A percentile compares a stretch with the other conserved stretches of the same genome.
Conservation (phyloP, 495 filamentous ascomycete species). For the Mytilinidion resinicola region DNA sequence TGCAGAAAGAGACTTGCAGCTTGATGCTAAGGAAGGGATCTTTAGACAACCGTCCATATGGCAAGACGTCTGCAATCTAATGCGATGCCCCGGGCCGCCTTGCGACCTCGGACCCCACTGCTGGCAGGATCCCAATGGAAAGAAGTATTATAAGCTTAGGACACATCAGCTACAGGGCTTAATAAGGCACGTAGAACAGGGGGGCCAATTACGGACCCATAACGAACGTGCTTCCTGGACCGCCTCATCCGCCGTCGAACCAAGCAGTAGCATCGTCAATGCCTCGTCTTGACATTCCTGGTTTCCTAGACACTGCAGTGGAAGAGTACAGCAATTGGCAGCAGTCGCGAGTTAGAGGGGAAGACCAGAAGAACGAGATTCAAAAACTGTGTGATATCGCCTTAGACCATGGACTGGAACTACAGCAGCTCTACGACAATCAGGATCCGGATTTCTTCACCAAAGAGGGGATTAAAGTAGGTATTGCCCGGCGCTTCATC, state of each 20-base stretch:
- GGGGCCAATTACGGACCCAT: not conserved
- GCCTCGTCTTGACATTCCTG: not conserved
- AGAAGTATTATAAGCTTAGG: constrained; percentile 11
- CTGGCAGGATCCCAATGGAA: constrained; percentile 4
- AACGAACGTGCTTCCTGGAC: constrained; percentile 1
- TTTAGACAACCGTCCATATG: not conserved
- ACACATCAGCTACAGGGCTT: constrained; percentile 1
- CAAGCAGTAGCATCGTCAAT: not conserved
- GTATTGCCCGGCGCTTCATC: not conserved
- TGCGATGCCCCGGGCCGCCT: constrained; percentile 4
- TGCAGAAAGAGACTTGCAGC: not conserved
- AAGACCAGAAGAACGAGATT: not conserved
- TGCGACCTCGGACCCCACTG: constrained; percentile 2
- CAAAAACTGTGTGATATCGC: not conserved
- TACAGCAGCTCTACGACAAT: not conserved
- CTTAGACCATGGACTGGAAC: not conserved
- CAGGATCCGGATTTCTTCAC: not conserved
- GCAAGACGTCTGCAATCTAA: constrained; percentile 2
- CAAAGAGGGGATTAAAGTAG: not conserved
- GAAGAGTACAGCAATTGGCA: not conserved
- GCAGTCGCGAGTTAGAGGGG: constrained; percentile 1
- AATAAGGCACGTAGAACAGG: constrained; percentile 1
- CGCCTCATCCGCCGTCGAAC: not conserved
- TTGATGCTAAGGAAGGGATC: not conserved
- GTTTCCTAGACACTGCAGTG: not conserved